Evolutionary conservation across 768 basidiomycete genomes (phyloP), one percentile per base, ranked within the genome.

Genomic region (Mycena latifolia): DNA sequence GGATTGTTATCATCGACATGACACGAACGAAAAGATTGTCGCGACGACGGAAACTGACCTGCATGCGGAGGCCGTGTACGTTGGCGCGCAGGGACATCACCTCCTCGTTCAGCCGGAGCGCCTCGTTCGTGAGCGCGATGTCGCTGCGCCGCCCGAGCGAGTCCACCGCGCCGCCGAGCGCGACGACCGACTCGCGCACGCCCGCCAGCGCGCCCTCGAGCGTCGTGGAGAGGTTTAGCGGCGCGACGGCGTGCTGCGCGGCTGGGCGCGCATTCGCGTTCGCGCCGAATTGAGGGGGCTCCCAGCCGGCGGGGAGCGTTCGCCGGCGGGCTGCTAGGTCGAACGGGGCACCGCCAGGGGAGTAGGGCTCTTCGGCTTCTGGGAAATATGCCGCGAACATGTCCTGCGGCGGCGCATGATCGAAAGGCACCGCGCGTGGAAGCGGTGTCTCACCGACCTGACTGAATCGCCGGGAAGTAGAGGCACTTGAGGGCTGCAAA

Each of bases 31-130:
- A 24, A 47, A 46, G 45, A 67, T 51, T 17, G 53, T 37, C 46
- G 55, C 48, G 17, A 50, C 28, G 22, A 45, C 15, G 27, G 28
- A 9, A 22, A 77, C 85, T 15, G 61, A 92, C 89, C 86, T 94
- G 93, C 84, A 94, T 91, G 59, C 93, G 83, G 50, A 95, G 75
- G 2, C 92, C 93, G 67, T 94, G 91, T 46, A 94, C 81, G 55
- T 84, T 87, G 25, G 85, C 90, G 55, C 90, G 84, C 53, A 95
- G 72, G 24, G 88, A 87, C 70, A 88, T 86, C 33, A 92, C 82
- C 74, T 95, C 93, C 69, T 95, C 93, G 47, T 87, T 88, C 64
- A 90, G 77, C 66, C 92, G 81, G 73, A 92, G 81, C 50, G 86
- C 86, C 76, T 95, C 93, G 69, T 92, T 91, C 24, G 87, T 83